Evolutionary conservation across 1,284 basidiomycete species (phyloP), one percentile per base, ranked within the genome.

Genomic region (Cutaneotrichosporon arboriforme): DNA sequence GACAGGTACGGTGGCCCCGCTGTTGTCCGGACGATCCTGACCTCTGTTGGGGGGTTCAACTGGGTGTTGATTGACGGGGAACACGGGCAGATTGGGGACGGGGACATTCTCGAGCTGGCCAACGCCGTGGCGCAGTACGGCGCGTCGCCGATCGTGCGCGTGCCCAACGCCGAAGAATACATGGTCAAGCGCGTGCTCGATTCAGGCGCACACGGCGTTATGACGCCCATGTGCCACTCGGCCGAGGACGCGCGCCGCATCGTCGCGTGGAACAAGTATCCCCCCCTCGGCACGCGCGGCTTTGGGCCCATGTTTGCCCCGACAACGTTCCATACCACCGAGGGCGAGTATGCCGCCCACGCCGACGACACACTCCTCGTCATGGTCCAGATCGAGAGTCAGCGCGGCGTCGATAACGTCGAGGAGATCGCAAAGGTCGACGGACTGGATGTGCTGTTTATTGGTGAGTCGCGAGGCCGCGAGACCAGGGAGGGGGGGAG

Each of bases 311-410:
- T 60, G 54, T 64, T 58, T 47, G 36, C 54, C 1, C 49, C 47
- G n/a, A 53, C 62, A 45, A 20, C 53, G 13, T 64, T 62, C 33
- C 47, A 50, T 20, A 17, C 51, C 31, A 4, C 26, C 12, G 62
- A 60, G 46, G 57, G 67, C 3, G 80, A 84, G 37, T 86, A 86
- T 62, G 68, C 84, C 33, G 62, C 67, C 1, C 66, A 70, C 4
- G 83, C 83, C 3, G 84, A 86, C 62, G 77, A 81, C 1, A 70
- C 75, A 22, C 70, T 84, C 15, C 57, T 83, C 20, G 77, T 85
- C 21, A 81, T 85, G 71, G 78, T 83, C 2, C 84, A 85, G 68
- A 84, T 85, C 52, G 84, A 85, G 71, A 84, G 79, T 7, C 74
- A 67, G 49, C 81, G 83, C 41, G 84, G 77, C 0, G 79, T 85